Conservation (phyloP, 306 rosid genomes). For the Casuarina equisetifolia region DNA sequence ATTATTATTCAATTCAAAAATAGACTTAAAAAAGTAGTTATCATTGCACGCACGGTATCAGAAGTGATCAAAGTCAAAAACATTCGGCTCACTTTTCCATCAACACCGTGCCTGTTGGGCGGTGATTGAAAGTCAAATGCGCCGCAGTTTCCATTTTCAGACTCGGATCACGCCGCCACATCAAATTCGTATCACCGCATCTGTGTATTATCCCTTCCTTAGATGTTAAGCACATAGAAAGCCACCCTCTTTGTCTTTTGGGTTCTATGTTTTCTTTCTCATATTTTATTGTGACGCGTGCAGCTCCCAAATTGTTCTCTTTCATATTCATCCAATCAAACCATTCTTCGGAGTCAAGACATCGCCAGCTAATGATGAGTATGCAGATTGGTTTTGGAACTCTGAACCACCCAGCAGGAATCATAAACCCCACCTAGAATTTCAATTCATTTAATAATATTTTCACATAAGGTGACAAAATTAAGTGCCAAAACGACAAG, state of each 20-base stretch:
- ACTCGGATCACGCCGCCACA: background rate
- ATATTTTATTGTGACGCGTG: slow-evolving; percentile 48
- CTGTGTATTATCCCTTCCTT: no score
- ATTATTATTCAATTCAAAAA: no score
- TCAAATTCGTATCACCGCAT: slow-evolving; percentile 10
- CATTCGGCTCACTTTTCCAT: no score
- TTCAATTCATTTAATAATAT: no score
- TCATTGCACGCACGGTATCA: no score
- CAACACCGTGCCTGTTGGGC: no score
- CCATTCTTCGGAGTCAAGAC: slow-evolving; percentile 42
- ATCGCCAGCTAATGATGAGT: slow-evolving; percentile 15
- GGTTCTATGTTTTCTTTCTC: background rate
- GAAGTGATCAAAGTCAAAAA: no score
- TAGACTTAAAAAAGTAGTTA: no score
- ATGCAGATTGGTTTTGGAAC: slow-evolving; percentile 24
- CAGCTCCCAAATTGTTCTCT: slow-evolving; percentile 23
- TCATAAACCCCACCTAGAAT: background rate
- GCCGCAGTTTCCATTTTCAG: background rate
- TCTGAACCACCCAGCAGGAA: background rate
- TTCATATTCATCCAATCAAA: slow-evolving; percentile 18
- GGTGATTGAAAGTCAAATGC: no score
- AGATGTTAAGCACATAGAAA: no score
- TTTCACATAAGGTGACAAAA: no score
- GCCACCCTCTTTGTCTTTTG: slow-evolving; percentile 7
- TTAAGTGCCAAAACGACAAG: no score